Percentiles rank a stretch among this genome's conserved stretches.
phyloP scores from a whole-genome alignment of 2,329 filamentous ascomycete species.

The Talaromyces sp. region DNA sequence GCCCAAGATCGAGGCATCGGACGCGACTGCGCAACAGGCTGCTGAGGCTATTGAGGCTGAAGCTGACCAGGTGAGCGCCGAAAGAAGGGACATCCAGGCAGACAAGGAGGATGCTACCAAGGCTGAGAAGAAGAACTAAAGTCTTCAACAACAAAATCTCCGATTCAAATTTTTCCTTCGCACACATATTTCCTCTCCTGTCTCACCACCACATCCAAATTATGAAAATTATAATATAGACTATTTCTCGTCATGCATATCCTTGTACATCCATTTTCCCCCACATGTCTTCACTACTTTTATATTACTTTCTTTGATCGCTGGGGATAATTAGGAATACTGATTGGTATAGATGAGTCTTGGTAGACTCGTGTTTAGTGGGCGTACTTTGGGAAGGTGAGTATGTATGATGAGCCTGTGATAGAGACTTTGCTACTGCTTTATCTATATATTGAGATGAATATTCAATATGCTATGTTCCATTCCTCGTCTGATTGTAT shows the following conservation, averaged over 20 bases:
- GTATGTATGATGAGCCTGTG: background rate
- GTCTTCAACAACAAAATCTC: background rate
- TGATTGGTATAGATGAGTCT: background rate
- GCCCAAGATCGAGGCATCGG: slow-evolving; percentile 48
- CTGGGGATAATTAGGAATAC: background rate
- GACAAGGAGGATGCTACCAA: slow-evolving; percentile 8
- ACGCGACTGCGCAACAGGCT: slow-evolving; percentile 43
- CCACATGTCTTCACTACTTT: background rate
- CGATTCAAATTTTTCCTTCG: background rate
- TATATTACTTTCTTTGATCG: background rate
- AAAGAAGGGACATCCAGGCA: slow-evolving; percentile 16
- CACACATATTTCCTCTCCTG: slow-evolving; percentile 10
- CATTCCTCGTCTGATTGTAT: no score
- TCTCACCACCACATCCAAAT: slow-evolving; percentile 7
- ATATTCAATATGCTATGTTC: background rate
- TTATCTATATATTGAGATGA: background rate
- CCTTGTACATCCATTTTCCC: slow-evolving; percentile 1
- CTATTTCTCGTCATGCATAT: background rate
- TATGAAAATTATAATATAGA: slow-evolving; percentile 20
- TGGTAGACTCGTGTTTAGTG: background rate
- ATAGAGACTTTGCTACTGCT: background rate
- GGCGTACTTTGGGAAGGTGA: background rate
- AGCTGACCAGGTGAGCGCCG: slow-evolving; percentile 38
- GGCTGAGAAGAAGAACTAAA: slow-evolving; percentile 2
- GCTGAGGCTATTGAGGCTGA: slow-evolving; percentile 45